Base-by-base conservation (phyloP, 768 basidiomycete genomes). In the Hortiboletus campestris region DNA sequence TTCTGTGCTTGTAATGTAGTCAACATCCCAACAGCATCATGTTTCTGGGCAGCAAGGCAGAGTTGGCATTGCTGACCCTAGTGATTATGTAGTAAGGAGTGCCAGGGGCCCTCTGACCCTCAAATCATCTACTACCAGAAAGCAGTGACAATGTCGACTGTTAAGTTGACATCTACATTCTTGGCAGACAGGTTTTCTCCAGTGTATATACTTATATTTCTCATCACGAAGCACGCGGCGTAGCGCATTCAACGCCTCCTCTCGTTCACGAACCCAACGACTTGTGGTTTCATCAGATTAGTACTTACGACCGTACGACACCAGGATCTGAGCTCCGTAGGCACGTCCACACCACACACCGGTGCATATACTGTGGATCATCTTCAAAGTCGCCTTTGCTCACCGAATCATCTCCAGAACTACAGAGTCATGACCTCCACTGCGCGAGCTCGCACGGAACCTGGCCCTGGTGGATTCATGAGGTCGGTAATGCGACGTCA, bases 391-490 rank as follows among this genome's bases (percentile, higher is more conserved):
- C n/a, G 35, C 22, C 12, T 42, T 35, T 35, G 25, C 49, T 53
- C 25, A 59, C 38, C 8, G 12, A 29, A 20, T n/a, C 19, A 9
- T 19, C 17, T 25, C 3, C 28, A 65, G 59, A 36, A 47, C 56
- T 42, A 8, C 56, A 51, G 46, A 50, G 51, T 56, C 50, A 51
- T 61, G 48, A 58, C 62, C n/a, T 53, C 41, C 7, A 3, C 34
- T 19, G n/a, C 16, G 6, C 65, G 57, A 29, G 49, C 62, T n/a
- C 58, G 5, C 20, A 68, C 67, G 39, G 64, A 62, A 22, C 60
- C 62, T 6, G n/a, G 36, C 25, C 36, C 41, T 4, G 2, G 34
- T 22, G 62, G 53, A 28, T 63, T 69, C 49, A 55, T 60, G 62
- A 43, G 9, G 25, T 46, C 69, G 13, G 29, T 68, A 42, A 51